Evolutionary conservation across 2,329 filamentous ascomycete genomes (phyloP).

Genomic region (Hymenotorrendiella dingleyae): DNA sequence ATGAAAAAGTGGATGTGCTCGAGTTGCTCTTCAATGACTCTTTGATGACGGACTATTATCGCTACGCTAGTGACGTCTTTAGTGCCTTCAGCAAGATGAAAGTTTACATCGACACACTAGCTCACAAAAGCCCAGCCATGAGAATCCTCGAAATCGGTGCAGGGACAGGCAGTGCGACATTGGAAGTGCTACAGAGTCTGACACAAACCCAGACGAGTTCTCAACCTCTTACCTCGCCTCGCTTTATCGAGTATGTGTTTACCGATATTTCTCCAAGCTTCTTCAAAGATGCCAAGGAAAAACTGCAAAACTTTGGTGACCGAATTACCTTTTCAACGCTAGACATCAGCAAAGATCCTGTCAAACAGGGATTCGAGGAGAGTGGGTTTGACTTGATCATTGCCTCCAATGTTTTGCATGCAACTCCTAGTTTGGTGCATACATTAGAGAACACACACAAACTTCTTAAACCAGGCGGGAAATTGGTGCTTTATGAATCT

Average conservation of each 20-base stretch:
- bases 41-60: slow-evolving; percentile 1
- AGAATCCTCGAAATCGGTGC: slow-evolving; percentile 31
- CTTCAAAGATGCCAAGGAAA: slow-evolving; percentile 30
- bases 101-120: slow-evolving; percentile 15
- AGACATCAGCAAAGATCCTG: slow-evolving; percentile 30
- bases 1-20: background rate
- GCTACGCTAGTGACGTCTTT: background rate
- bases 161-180: slow-evolving; percentile 23
- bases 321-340: slow-evolving; percentile 29
- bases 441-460: slow-evolving; percentile 16
- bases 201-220: slow-evolving; percentile 4
- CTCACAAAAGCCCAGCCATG: slow-evolving; percentile 1
- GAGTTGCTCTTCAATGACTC: slow-evolving; percentile 1
- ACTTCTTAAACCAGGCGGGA: slow-evolving; percentile 22
- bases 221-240: background rate
- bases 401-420: slow-evolving; percentile 24
- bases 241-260: slow-evolving; percentile 14
- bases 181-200: slow-evolving; percentile 8
- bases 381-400: slow-evolving; percentile 26
- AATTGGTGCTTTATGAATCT: slow-evolving; percentile 3
- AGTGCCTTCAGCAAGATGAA: background rate
- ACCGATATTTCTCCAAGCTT: slow-evolving; percentile 27
- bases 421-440: slow-evolving; percentile 13
- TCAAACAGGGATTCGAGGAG: slow-evolving; percentile 31
- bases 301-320: slow-evolving; percentile 25